phyloP scores from a whole-genome alignment of 2,329 filamentous ascomycete genomes.

The Simplicillium sp. region DNA sequence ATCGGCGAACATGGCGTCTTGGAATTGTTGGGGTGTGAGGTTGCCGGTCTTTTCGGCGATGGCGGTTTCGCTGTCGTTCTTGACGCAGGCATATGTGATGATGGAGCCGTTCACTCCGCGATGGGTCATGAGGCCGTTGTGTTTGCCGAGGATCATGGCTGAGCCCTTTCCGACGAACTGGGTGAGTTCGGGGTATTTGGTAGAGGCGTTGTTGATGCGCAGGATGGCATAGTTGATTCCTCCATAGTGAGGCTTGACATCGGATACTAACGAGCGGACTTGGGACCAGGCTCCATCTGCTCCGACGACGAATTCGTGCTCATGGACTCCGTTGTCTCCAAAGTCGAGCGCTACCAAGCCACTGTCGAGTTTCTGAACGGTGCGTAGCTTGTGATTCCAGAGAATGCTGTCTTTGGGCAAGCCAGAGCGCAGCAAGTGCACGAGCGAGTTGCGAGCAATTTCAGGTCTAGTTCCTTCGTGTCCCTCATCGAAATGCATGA shows the following conservation, averaged over 20 bases:
- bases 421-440: constrained; percentile 20
- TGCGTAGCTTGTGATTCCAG: constrained; percentile 12
- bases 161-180: constrained; percentile 32
- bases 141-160: constrained; percentile 10
- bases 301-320: constrained; percentile 28
- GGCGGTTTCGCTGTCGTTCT: constrained; percentile 19
- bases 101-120: constrained; percentile 39
- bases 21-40: background rate
- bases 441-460: constrained; percentile 26
- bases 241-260: constrained; percentile 3
- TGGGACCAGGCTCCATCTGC: constrained; percentile 29
- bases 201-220: constrained; percentile 20
- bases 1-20: background rate
- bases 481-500: constrained; percentile 13
- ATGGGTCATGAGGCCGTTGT: constrained; percentile 8
- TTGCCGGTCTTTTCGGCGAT: background rate
- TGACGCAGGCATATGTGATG: constrained; percentile 25
- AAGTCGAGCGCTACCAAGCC: constrained; percentile 23
- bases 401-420: constrained; percentile 20
- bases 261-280: constrained; percentile 19
- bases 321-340: constrained; percentile 19
- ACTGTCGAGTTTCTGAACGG: background rate
- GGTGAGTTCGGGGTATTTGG: constrained; percentile 35
- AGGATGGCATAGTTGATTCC: constrained; percentile 2
- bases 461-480: constrained; percentile 20